Base-by-base conservation (phyloP, 2,329 filamentous ascomycete genomes). In the Penicillium hesseltinei region DNA sequence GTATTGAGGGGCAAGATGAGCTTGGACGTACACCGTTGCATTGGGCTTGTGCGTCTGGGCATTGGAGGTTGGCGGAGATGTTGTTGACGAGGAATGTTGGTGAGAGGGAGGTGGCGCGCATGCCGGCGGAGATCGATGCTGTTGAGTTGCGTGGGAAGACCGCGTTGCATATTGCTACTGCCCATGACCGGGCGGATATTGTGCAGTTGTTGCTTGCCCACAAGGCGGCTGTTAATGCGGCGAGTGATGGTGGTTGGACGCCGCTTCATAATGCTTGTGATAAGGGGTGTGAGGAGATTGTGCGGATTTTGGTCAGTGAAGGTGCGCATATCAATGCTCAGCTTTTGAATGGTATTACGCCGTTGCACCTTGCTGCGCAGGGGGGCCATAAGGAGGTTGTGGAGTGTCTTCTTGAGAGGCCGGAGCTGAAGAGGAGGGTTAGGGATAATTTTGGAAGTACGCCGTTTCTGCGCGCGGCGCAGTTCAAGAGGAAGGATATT, bases 31-130 rank as follows among this genome's bases (percentile, higher is more conserved):
- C 81, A 31, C 80, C 84, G 3, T 67, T 86, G 42, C 77, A 85
- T 58, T 85, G 83, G 82, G 82, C 83, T 2, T 83, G 81, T 36
- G 82, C 80, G 25, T 83, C 82, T 44, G 81, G 81, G 19, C 83
- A 84, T 63, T 71, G 78, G 49, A 74, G 76, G 33, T 72, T 85
- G 11, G 80, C 78, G 19, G 75, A 78, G 54, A 72, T 79, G 62
- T 71, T 86, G 29, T 71, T 83, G 5, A 71, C 66, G 17, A 62
- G 71, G 56, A 56, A 66, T 33, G 45, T 25, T 40, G 25, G 46
- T 70, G 50, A 49, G 8, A 19, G 36, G 25, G 35, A 49, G 3
- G 2, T 36, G 10, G 51, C 33, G 33, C 33, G 33, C 1, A 33
- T 33, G 7, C 17, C 63, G 9, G 79, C 75, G 1, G 65, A 79